phyloP scores from a whole-genome alignment of 768 basidiomycete species.

The Mycena leptocephala region DNA sequence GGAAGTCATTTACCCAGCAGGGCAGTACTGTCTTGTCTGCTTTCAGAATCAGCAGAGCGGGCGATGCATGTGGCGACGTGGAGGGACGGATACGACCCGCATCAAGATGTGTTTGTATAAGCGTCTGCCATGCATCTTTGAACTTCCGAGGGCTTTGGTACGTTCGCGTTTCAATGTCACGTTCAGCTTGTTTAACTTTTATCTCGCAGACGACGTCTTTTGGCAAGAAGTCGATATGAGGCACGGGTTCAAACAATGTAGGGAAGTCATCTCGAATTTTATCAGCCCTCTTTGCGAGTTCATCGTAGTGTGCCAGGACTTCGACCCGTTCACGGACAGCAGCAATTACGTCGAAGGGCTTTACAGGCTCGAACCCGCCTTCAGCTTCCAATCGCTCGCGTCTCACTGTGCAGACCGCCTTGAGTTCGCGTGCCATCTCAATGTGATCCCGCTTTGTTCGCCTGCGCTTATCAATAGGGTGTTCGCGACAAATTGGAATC shows the following conservation, averaged over 20 bases:
- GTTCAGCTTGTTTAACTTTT: too few species aligned
- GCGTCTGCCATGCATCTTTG: constrained; percentile 47
- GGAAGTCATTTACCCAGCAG: constrained; percentile 54
- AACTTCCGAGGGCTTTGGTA: too few species aligned
- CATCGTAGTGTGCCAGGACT: not conserved
- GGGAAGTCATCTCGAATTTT: too few species aligned
- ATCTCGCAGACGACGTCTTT: constrained; percentile 34
- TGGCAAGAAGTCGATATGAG: constrained; percentile 44
- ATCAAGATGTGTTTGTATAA: constrained; percentile 52
- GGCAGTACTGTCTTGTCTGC: constrained; percentile 45
- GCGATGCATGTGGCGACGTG: constrained; percentile 46
- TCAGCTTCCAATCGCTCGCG: not conserved
- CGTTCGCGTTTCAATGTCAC: too few species aligned
- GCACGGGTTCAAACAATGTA: constrained; percentile 48
- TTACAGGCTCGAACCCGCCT: not conserved
- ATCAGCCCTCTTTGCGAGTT: not conserved
- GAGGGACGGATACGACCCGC: constrained; percentile 51
- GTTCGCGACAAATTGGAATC: too few species aligned
- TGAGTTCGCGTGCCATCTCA: not conserved
- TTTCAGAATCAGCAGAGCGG: constrained; percentile 58
- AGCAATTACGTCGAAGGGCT: not conserved
- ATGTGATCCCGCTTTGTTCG: constrained; percentile 30
- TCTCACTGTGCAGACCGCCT: constrained; percentile 12
- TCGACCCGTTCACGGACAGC: constrained; percentile 1
- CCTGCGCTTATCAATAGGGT: constrained; percentile 2